Conservation (phyloP, 2,329 filamentous ascomycete species). For the Beauveria brongniartii region DNA sequence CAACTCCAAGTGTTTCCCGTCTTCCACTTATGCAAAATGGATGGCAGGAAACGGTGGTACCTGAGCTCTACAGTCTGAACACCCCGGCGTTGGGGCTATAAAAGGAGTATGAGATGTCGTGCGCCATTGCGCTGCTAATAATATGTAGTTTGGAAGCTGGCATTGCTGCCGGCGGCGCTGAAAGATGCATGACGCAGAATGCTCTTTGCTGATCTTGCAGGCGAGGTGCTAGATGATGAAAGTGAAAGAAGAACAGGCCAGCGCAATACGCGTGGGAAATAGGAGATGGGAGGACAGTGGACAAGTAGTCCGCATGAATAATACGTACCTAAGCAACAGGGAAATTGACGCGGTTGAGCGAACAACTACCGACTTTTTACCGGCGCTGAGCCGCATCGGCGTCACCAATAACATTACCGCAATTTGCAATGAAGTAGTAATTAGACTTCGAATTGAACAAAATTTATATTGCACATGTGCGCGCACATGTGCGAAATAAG, state of each 20-base stretch:
- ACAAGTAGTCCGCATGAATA: too few relatives aligned
- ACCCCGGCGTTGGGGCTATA: slow-evolving; percentile 48
- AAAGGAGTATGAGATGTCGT: slow-evolving; percentile 16
- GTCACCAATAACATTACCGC: background rate
- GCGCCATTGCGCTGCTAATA: background rate
- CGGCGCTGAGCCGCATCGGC: background rate
- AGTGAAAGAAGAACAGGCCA: background rate
- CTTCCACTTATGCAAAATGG: slow-evolving; percentile 17
- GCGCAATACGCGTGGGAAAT: background rate
- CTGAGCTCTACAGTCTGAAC: slow-evolving; percentile 29
- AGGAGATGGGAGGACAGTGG: too few relatives aligned
- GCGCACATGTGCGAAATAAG: background rate
- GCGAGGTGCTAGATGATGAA: background rate
- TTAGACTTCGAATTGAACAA: background rate
- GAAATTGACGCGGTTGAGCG: background rate
- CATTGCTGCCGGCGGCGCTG: background rate
- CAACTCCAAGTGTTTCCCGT: slow-evolving; percentile 6
- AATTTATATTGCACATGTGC: background rate
- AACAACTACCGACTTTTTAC: slow-evolving; percentile 2
- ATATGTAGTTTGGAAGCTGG: background rate
- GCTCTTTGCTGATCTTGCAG: background rate
- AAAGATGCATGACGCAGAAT: background rate
- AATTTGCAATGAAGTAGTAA: background rate
- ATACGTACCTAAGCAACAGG: too few relatives aligned
- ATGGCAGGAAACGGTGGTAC: slow-evolving; percentile 19